Conservation (phyloP, 2,329 filamentous ascomycete genomes). For the Aschersonia sp. region DNA sequence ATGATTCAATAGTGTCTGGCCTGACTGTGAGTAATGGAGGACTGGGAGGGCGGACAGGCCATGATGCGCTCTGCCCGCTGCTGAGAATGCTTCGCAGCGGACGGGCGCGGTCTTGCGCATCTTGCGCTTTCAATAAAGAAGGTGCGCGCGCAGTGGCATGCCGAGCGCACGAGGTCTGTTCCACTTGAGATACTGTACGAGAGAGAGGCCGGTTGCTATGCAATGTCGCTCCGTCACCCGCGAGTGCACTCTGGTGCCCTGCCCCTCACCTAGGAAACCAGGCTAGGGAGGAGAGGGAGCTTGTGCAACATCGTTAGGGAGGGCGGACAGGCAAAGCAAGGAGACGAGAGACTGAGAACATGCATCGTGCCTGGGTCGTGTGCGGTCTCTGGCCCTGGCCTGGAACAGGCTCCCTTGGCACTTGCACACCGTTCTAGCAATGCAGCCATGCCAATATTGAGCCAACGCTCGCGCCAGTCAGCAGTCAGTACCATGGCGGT, state of each 20-base stretch:
- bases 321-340: neutral
- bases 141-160: too few relatives aligned
- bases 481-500: too few relatives aligned
- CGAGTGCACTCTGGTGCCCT: neutral
- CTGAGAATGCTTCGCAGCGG: too few relatives aligned
- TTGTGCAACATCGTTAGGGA: conserved; percentile 1
- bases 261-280: conserved; percentile 1
- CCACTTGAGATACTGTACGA: neutral
- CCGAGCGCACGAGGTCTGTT: too few relatives aligned
- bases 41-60: too few relatives aligned
- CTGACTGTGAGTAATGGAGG: too few relatives aligned
- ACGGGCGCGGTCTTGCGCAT: too few relatives aligned
- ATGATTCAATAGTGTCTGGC: neutral
- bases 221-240: conserved; percentile 1
- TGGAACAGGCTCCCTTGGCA: neutral
- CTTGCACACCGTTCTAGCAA: neutral
- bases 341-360: neutral
- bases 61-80: too few relatives aligned
- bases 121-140: too few relatives aligned
- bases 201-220: conserved; percentile 1
- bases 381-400: neutral
- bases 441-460: too few relatives aligned
- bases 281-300: neutral
- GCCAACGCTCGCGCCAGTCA: too few relatives aligned
- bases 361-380: neutral